Evolutionary conservation across 768 basidiomycete genomes (phyloP), one percentile per base, ranked within the genome.

Genomic region (Candolleomyces efflorescens): DNA sequence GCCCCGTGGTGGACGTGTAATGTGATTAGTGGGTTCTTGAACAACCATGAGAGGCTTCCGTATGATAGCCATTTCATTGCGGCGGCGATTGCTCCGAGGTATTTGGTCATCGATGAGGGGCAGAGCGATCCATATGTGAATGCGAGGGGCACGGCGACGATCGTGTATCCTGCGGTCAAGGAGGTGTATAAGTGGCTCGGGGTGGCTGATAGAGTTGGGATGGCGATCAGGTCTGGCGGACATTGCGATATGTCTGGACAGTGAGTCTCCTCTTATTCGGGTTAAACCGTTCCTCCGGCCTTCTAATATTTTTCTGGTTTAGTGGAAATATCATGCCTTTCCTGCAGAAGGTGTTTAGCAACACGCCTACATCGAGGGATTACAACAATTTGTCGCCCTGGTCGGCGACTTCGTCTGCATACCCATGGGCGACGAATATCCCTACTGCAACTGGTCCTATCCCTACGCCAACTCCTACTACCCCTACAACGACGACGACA

Each of bases 291-390:
- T 32, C 11, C 32, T 32, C 32, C 32, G 32, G 7, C 32, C 5
- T 32, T 32, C 11, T 45, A 26, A 27, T 26, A 17, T 23, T 37
- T 22, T 11, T 18, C 55, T 43, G 3, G 18, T 18, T 36, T 44
- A 62, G 62, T 44, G 43, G 61, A 56, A 49, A 58, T 11, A 49
- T 69, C 45, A 26, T 44, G 20, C 53, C 58, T 13, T 63, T 63
- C 50, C 22, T 63, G 20, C 50, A 59, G 38, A 59, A 61, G 41
- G 60, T 61, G 18, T 59, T 63, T 47, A 57, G 61, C 55, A 63
- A 63, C 39, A 58, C 47, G 26, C 51, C 60, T 9, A 53, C 27
- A n/a, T 56, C 58, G 11, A 53, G 60, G 47, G 58, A 63, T 32
- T 63, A 58, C 38, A 44, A 57, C 27, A 56, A 54, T 36, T 45